phyloP scores from a whole-genome alignment of 2,329 filamentous ascomycete species.

The Furcasterigmium furcatum region DNA sequence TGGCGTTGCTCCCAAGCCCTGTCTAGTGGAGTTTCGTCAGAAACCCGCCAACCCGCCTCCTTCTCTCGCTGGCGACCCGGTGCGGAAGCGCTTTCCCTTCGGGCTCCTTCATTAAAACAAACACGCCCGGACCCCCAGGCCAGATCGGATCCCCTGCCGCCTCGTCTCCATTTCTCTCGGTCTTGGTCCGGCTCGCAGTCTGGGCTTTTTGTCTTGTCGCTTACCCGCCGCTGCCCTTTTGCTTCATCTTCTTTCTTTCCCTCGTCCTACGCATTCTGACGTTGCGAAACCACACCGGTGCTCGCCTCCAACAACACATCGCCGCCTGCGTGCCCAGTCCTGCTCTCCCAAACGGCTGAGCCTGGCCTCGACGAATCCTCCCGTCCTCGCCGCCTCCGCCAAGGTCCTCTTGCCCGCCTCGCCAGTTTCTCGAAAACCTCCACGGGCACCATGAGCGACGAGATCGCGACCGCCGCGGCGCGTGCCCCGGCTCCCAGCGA shows the following conservation, averaged over 20 bases:
- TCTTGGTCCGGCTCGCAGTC: background rate
- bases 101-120: background rate
- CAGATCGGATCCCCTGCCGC: too few relatives aligned
- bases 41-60: background rate
- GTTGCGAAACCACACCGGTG: too few relatives aligned
- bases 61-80: background rate
- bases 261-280: too few relatives aligned
- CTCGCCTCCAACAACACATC: too few relatives aligned
- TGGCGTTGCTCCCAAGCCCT: background rate
- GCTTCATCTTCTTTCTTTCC: background rate
- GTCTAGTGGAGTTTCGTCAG: background rate
- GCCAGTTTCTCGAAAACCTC: background rate
- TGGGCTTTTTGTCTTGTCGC: background rate
- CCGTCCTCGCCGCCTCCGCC: background rate
- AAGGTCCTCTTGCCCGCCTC: background rate
- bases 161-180: too few relatives aligned
- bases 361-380: background rate
- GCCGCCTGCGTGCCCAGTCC: too few relatives aligned
- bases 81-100: background rate
- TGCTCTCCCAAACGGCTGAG: too few relatives aligned
- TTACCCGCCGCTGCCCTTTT: background rate
- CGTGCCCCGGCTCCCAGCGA: background rate
- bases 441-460: slow-evolving; percentile 2
- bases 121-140: too few relatives aligned
- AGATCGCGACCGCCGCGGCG: slow-evolving; percentile 2